Evolutionary conservation across 2,329 filamentous ascomycete genomes (phyloP), one percentile per base, ranked within the genome.

Genomic region (Diaporthe velutina): DNA sequence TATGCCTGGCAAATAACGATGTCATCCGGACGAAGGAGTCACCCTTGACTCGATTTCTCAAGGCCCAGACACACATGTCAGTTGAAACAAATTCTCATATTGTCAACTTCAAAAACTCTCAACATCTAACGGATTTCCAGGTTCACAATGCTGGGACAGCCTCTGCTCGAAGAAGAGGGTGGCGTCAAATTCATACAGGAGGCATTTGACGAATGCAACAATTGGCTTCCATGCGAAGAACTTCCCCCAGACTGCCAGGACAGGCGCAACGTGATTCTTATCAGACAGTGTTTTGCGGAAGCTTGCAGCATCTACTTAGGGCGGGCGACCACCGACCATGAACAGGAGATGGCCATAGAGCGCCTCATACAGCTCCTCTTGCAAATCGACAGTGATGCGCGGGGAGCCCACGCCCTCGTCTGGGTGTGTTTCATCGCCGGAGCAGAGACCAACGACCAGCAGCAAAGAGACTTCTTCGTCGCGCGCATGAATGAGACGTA

Each of bases 71-170:
- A 50, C 64, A 67, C 15, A 67, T 67, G 64, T 52, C 0, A 52
- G 64, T 67, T 2, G 7, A 66, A 13, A 3, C 8, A n/a, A 8
- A n/a, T 17, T 0, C 19, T 0, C 54, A 12, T 5, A 55, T 13
- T 13, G 6, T 9, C 0, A 10, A 3, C 4, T 5, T 22, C 13
- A 1, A 3, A 0, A 15, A 2, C 12, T 17, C 19, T n/a, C 3
- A 3, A 28, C 9, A 1, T 10, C 61, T 67, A n/a, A 66, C 61
- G 13, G 3, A 2, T 6, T 8, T 25, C 4, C 12, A 12, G 64
- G 64, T 67, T 67, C 45, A 67, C 64, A 6, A 67, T 67, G 64
- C 45, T 67, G 9, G 64, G 64, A 12, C 64, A 67, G n/a, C 64
- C 64, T 19, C 13, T 67, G 1, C 30, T 67, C 3, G 64, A 50